Evolutionary conservation across 345 rosid species (phyloP), one percentile per base, ranked within the genome.

Genomic region (Citropsis articulata): DNA sequence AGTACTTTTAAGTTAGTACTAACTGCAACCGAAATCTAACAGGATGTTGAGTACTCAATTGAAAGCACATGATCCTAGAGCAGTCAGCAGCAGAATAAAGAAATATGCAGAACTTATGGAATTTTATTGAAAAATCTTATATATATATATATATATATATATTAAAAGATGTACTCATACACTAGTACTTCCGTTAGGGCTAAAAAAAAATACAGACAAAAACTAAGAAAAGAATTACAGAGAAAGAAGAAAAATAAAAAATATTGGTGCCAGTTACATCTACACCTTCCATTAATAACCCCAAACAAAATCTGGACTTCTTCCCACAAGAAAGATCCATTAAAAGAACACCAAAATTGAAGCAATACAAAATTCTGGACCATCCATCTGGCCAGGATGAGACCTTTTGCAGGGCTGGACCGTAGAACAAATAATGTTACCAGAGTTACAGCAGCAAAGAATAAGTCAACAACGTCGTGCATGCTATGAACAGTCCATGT

Each of bases 281-380:
- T 66, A 56, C 33, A 22, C 28, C 66, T 27, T 55, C 7, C 25
- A 18, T 1, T 75, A 35, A 76, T 66, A 5, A 63, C 36, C 66
- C 38, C 10, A 36, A 33, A 56, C 50, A 56, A 67, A 25, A 66
- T 19, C n/a, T 48, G 22, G 56, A 36, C 66, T 56, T 38, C 40
- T 35, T 36, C 65, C 22, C 9, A 18, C 9, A 22, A 76, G 38
- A 67, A 9, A 5, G 66, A 36, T n/a, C 40, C 28, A 35, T 8
- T 1, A 45, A 55, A 66, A 7, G 27, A 28, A 22, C 14, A 36
- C 48, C 12, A 69, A 73, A 27, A 75, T 42, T 12, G 4, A 33
- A 7, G 38, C 28, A 57, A 35, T 25, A 76, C 56, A 72, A 72
- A 76, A 66, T 68, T 38, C 71, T 45, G 22, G n/a, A n/a, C 18